Conservation (phyloP, 192 early-diverging fungal species). For the Dissophora ornata region DNA sequence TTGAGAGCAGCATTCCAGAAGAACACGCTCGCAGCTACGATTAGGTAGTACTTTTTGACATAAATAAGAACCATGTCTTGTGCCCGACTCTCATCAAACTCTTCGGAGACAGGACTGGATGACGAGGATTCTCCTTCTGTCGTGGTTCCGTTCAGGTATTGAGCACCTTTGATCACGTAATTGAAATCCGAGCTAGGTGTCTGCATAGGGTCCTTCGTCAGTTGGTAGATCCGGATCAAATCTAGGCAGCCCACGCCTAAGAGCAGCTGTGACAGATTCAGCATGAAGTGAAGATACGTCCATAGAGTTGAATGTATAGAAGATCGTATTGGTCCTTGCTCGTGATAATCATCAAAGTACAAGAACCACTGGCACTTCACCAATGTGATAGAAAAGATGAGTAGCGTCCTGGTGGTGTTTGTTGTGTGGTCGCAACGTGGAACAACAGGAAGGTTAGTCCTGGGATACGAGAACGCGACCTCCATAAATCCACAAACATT, state of each 20-base stretch:
- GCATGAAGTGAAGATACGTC: conserved; percentile 62
- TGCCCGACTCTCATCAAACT: background rate
- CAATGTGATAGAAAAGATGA: conserved; percentile 58
- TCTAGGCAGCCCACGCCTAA: conserved; percentile 62
- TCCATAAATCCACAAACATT: too few species aligned
- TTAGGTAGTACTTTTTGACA: conserved; percentile 36
- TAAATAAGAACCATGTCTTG: conserved; percentile 13
- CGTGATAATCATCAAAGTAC: conserved; percentile 64
- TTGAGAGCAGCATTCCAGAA: conserved; percentile 43
- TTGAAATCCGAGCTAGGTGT: too few species aligned
- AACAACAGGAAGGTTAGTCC: too few species aligned
- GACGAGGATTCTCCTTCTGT: too few species aligned
- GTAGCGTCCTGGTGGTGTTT: conserved; percentile 36
- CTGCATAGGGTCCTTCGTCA: background rate
- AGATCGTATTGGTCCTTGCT: conserved; percentile 47
- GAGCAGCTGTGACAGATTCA: conserved; percentile 62
- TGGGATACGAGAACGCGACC: too few species aligned
- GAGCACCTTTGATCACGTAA: background rate
- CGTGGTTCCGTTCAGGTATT: too few species aligned
- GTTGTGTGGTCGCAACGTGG: too few species aligned
- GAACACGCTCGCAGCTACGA: conserved; percentile 41
- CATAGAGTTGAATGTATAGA: conserved; percentile 44
- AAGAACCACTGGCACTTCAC: conserved; percentile 63
- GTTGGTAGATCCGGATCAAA: conserved; percentile 50
- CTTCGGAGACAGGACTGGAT: background rate